These are phyloP conservation scores for Diatrype stigma DNA, from an alignment of 2,329 filamentous ascomycete species.

Conservation along the genomic window DNA sequence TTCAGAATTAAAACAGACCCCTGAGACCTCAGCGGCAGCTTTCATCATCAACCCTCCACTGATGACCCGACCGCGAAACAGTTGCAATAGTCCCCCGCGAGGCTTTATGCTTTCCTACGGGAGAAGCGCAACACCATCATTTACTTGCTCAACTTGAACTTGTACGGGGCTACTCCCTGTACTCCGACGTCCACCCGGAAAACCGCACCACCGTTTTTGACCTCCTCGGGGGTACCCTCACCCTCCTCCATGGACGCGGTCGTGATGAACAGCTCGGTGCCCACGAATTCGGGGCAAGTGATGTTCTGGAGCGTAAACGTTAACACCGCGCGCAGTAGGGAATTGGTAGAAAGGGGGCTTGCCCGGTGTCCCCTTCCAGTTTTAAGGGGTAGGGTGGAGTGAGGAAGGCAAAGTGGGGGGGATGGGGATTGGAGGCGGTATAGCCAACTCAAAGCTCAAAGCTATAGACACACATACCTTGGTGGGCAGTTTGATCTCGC, in stretches of 20 bases:
- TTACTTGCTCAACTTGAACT: constrained; percentile 51
- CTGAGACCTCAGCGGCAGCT: too few relatives aligned
- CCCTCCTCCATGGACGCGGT: constrained; percentile 64
- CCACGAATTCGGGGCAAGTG: constrained; percentile 78
- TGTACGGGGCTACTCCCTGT: constrained; percentile 57
- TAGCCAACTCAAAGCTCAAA: too few relatives aligned
- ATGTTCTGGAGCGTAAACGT: constrained; percentile 52
- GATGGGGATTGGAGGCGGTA: too few relatives aligned
- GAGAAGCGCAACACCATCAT: background rate
- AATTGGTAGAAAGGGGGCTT: too few relatives aligned
- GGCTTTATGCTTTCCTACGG: too few relatives aligned
- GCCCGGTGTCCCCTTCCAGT: too few relatives aligned
- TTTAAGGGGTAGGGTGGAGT: background rate
- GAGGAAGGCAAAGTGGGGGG: too few relatives aligned
- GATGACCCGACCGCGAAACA: too few relatives aligned
- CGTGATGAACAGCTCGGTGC: constrained; percentile 72
- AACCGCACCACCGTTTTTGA: constrained; percentile 64
- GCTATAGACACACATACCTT: background rate
- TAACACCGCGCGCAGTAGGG: too few relatives aligned
- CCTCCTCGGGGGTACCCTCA: constrained; percentile 58
- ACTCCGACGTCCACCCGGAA: constrained; percentile 77
- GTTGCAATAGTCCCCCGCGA: too few relatives aligned
- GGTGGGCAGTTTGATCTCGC: constrained; percentile 72
- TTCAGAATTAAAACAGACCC: too few relatives aligned
- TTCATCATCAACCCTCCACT: too few relatives aligned